Percentiles rank a stretch among this genome's conserved stretches.
phyloP scores from a whole-genome alignment of 2,329 filamentous ascomycete species.

The Colletotrichum lindemuthianum region DNA sequence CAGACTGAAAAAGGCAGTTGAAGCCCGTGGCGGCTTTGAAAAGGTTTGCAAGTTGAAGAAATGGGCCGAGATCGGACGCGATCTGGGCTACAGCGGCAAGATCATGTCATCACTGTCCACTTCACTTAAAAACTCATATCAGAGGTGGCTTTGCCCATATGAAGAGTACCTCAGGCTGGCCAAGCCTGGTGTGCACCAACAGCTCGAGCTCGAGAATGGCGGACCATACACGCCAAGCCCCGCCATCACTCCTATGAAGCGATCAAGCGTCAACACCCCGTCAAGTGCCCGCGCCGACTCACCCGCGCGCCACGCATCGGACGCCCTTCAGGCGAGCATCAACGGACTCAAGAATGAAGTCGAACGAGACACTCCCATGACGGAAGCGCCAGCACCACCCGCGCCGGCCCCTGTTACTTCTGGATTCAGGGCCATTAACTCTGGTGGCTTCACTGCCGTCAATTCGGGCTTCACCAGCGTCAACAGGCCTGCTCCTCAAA shows the following conservation, averaged over 20 bases:
- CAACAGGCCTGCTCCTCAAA: conserved; percentile 57
- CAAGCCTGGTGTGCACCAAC: conserved; percentile 96
- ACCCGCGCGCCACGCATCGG: conserved; percentile 68
- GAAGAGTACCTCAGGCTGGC: conserved; percentile 92
- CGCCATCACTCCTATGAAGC: conserved; percentile 76
- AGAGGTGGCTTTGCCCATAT: conserved; percentile 96
- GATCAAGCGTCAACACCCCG: conserved; percentile 68
- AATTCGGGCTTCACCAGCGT: conserved; percentile 76
- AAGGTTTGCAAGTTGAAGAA: conserved; percentile 98
- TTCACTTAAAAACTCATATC: conserved; percentile 97
- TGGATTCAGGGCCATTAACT: conserved; percentile 70
- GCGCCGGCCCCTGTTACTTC: conserved; percentile 55
- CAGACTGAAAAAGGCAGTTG: conserved; percentile 95
- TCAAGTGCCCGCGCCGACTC: conserved; percentile 71
- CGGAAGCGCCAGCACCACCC: conserved; percentile 54
- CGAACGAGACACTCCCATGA: conserved; percentile 60
- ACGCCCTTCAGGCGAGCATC: conserved; percentile 61
- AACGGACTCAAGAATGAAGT: conserved; percentile 56
- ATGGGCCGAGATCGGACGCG: conserved; percentile 97
- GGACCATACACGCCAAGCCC: conserved; percentile 86
- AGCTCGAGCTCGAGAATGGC: conserved; percentile 91
- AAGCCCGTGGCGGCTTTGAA: conserved; percentile 93
- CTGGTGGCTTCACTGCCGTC: conserved; percentile 77
- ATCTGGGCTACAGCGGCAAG: conserved; percentile 97
- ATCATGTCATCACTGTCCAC: conserved; percentile 99